A percentile compares a stretch with the other conserved stretches of the same genome.
Conservation (phyloP, 2,329 filamentous ascomycete species). For the Monilinia fructigena region DNA sequence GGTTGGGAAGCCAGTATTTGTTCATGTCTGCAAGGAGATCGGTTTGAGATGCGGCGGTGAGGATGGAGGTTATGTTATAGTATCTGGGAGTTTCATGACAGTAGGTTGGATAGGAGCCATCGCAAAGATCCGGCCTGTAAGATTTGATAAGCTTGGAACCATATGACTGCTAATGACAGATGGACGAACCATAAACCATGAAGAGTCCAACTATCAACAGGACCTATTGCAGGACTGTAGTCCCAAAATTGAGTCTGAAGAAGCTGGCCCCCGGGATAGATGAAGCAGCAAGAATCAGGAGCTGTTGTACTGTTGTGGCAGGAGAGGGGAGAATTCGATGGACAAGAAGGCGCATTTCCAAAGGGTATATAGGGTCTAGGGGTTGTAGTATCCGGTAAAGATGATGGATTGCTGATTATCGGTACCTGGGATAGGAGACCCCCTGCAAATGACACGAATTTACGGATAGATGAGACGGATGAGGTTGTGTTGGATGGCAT, state of each 20-base stretch:
- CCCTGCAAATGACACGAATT: slow-evolving; percentile 32
- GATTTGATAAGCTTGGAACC: slow-evolving; percentile 42
- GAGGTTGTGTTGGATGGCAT: slow-evolving; percentile 19
- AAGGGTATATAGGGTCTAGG: slow-evolving; percentile 22
- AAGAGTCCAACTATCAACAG: slow-evolving; percentile 69
- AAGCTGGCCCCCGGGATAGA: slow-evolving; percentile 68
- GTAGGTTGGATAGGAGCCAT: slow-evolving; percentile 65
- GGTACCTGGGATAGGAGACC: slow-evolving; percentile 34
- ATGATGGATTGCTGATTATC: slow-evolving; percentile 22
- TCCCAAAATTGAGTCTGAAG: slow-evolving; percentile 81
- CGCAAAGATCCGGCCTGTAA: slow-evolving; percentile 58
- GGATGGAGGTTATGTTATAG: slow-evolving; percentile 62
- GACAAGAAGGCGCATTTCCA: slow-evolving; percentile 34
- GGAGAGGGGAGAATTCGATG: slow-evolving; percentile 46
- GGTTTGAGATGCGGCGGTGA: slow-evolving; percentile 53
- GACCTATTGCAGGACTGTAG: slow-evolving; percentile 59
- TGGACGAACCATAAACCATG: slow-evolving; percentile 58
- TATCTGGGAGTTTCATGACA: slow-evolving; percentile 64
- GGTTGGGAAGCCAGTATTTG: slow-evolving; percentile 67
- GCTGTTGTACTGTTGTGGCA: slow-evolving; percentile 63
- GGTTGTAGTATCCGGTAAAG: background rate
- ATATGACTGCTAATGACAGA: background rate
- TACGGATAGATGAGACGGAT: slow-evolving; percentile 31
- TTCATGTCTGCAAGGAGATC: slow-evolving; percentile 59
- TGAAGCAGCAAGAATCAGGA: slow-evolving; percentile 72